Conservation (phyloP, 2,329 filamentous ascomycete genomes). For the Arthrobotrys sphaeroides region DNA sequence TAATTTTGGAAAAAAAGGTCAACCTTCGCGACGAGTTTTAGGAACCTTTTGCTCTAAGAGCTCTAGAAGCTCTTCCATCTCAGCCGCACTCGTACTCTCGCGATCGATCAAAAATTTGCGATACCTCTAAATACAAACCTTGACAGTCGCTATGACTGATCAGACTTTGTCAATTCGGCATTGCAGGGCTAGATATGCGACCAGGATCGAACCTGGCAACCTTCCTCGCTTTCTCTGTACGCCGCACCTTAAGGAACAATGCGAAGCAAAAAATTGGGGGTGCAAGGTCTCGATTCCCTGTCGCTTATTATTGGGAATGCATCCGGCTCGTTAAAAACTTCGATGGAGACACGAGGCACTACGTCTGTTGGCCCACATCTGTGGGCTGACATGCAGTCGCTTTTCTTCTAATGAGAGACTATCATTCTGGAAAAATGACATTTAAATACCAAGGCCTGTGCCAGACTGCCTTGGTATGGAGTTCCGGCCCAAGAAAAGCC, state of each 20-base stretch:
- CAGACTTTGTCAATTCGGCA: background rate
- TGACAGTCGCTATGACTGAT: background rate
- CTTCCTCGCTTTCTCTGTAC: conserved; percentile 15
- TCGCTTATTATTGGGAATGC: conserved; percentile 10
- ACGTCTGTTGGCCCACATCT: conserved; percentile 10
- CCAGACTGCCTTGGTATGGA: background rate
- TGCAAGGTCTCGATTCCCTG: conserved; percentile 9
- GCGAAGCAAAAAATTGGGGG: background rate
- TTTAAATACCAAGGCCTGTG: background rate
- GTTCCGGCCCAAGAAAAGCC: background rate
- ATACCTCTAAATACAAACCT: background rate
- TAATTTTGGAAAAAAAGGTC: too few relatives aligned
- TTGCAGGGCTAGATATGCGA: background rate
- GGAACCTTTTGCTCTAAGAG: background rate
- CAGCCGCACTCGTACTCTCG: conserved; percentile 20
- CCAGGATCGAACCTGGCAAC: background rate
- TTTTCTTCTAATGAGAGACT: background rate
- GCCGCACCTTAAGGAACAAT: conserved; percentile 35
- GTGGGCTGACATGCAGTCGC: conserved; percentile 42
- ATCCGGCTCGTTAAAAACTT: conserved; percentile 32
- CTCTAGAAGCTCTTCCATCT: conserved; percentile 3
- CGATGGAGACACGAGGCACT: background rate
- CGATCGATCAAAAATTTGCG: background rate
- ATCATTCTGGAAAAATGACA: background rate
- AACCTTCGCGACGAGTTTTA: background rate